Base-by-base conservation (phyloP, 2,329 filamentous ascomycete genomes). In the Mollisia scopiformis region DNA sequence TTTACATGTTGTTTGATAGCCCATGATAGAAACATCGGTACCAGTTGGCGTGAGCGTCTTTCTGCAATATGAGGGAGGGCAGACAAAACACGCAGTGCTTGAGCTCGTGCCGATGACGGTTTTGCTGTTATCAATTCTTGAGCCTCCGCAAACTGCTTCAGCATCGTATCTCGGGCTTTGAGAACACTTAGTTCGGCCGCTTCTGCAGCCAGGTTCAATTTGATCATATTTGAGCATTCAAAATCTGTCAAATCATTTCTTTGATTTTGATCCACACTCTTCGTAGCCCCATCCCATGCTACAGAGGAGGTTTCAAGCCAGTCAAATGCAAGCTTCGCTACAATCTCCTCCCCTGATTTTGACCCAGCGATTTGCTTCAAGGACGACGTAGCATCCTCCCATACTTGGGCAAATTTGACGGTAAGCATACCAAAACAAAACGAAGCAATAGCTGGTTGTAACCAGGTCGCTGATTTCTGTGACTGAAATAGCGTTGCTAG, bases 361-460 rank as follows among this genome's bases (percentile, higher is more conserved):
- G 82, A 83, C 66, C 91, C 84, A 21, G 88, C 84, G 57, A 99
- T 87, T 55, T 88, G 82, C 70, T 92, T 90, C 70, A 99, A 77
- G 0, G 91, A 87, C 57, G 87, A 84, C 54, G 89, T 86, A 0
- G 91, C 85, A 69, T 96, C 92, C 62, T 96, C 91, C 91, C 94
- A 97, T 6, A 96, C 81, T 35, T 92, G 92, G 0, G 93, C 85
- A 66, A 97, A 82, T 67, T 90, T 91, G 52, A 96, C 87, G 0
- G 93, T 95, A 62, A 98, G 82, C 75, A 97, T 84, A 52, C 95
- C 95, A 69, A 97, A 97, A 69, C 92, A 88, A 70, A 93, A 98
- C 0, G 86, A 83, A 0, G 93, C 91, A 30, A 98, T 83, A 6
- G 92, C 86, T 68, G 84, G 82, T 61, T 84, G 81, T 65, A 96